phyloP scores from a whole-genome alignment of 108 stramenopile genomes.

The Skeletonema potamos region DNA sequence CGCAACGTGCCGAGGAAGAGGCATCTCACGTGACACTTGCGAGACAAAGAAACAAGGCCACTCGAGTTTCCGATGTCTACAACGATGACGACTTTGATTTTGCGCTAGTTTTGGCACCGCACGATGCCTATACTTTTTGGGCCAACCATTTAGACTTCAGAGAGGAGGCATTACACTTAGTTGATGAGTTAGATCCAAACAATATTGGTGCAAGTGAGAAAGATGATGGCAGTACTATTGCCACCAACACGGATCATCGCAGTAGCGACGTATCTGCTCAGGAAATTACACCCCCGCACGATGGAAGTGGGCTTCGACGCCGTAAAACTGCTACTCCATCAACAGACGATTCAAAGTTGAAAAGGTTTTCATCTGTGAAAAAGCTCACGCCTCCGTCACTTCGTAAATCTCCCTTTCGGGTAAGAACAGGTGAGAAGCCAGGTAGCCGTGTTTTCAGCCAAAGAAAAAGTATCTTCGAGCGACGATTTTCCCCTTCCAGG shows the following conservation, averaged over 20 bases:
- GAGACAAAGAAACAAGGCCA: slow-evolving; percentile 37
- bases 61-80: slow-evolving; percentile 35
- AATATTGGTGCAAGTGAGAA: slow-evolving; percentile 22
- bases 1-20: slow-evolving; percentile 33
- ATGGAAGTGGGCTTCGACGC: slow-evolving; percentile 41
- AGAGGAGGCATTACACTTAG: slow-evolving; percentile 64
- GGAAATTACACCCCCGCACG: slow-evolving; percentile 2
- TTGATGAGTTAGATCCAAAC: slow-evolving; percentile 28
- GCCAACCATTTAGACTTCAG: slow-evolving; percentile 83
- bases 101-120: slow-evolving; percentile 70
- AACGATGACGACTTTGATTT: slow-evolving; percentile 80
- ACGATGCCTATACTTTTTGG: slow-evolving; percentile 79
- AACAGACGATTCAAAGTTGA: slow-evolving; percentile 10
- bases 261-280: not conserved
- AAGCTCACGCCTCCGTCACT: slow-evolving; percentile 23
- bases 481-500: slow-evolving; percentile 37
- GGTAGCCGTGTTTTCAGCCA: slow-evolving; percentile 30
- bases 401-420: slow-evolving; percentile 26
- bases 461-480: slow-evolving; percentile 49
- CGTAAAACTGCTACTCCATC: slow-evolving; percentile 19
- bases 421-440: slow-evolving; percentile 6
- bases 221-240: slow-evolving; percentile 45
- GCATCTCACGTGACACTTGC: slow-evolving; percentile 45
- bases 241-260: slow-evolving; percentile 7
- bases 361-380: slow-evolving; percentile 6